Evolutionary conservation across 805 yeast genomes (phyloP).

Genomic region (Wickerhamiella alocasiicola): DNA sequence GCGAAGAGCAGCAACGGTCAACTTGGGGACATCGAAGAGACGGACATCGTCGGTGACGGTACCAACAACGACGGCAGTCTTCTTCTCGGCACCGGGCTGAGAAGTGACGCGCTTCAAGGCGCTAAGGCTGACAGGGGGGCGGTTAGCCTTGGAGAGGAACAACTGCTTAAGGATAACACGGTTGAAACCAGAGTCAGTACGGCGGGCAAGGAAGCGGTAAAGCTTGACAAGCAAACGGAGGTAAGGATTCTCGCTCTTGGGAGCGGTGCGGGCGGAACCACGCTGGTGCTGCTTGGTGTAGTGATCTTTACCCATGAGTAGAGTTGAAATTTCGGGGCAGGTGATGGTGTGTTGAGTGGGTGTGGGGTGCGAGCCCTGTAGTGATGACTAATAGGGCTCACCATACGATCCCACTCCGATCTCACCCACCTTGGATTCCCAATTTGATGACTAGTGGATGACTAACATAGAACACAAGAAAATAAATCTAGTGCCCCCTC

Average conservation of each 20-base stretch:
- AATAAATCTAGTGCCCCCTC: too few species aligned
- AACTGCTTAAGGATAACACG: constrained; percentile 86
- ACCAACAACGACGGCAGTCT: constrained; percentile 96
- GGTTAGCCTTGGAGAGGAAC: constrained; percentile 97
- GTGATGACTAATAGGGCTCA: background rate
- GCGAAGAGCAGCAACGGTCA: constrained; percentile 97
- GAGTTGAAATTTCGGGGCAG: background rate
- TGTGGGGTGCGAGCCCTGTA: constrained; percentile 2
- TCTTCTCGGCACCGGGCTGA: constrained; percentile 74
- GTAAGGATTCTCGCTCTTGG: constrained; percentile 99
- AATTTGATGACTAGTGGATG: too few species aligned
- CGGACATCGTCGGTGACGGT: constrained; percentile 98
- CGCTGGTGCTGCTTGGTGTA: constrained; percentile 85
- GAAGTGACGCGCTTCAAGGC: constrained; percentile 75
- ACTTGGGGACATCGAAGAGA: constrained; percentile 86
- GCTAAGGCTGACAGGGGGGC: constrained; percentile 97
- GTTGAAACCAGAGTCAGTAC: constrained; percentile 97
- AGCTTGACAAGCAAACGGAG: constrained; percentile 93
- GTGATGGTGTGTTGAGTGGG: constrained; percentile 1
- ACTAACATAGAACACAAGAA: too few species aligned
- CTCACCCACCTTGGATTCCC: too few species aligned
- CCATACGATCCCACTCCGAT: too few species aligned
- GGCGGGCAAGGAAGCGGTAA: constrained; percentile 99
- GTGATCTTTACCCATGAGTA: constrained; percentile 94
- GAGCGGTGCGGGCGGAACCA: constrained; percentile 96